Percentiles rank a stretch among this genome's conserved stretches.
These are phyloP conservation scores for Viola odorata DNA, from an alignment of 345 rosid genomes.

Conservation along the genomic window DNA sequence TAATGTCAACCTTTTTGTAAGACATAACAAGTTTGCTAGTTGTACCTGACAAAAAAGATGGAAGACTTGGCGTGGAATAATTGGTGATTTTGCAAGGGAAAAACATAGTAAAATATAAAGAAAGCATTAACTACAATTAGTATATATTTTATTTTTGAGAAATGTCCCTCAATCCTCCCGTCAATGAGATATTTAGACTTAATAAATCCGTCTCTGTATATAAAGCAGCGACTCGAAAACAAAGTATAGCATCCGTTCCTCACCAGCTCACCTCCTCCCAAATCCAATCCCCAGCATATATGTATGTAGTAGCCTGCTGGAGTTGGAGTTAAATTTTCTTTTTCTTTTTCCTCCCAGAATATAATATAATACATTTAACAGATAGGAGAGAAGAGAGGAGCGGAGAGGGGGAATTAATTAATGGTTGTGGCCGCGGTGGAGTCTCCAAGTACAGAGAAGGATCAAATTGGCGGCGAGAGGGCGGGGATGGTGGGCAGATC, in stretches of 20 bases:
- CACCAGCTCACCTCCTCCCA: too few species aligned
- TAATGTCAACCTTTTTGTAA: slow-evolving; percentile 5
- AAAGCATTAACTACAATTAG: not conserved
- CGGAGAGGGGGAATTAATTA: not conserved
- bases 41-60: slow-evolving; percentile 5
- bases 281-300: too few species aligned
- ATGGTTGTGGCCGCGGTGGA: slow-evolving; percentile 15
- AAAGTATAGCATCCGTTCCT: too few species aligned
- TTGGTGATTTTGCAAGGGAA: not conserved
- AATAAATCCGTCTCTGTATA: not conserved
- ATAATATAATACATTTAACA: not conserved
- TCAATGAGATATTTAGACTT: not conserved
- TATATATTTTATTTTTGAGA: too few species aligned
- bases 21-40: slow-evolving; percentile 9
- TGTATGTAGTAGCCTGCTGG: too few species aligned
- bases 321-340: too few species aligned
- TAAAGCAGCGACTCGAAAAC: too few species aligned
- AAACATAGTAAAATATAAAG: not conserved
- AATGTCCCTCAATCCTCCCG: not conserved
- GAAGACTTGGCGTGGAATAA: not conserved
- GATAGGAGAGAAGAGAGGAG: too few species aligned
- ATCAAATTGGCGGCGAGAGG: slow-evolving; percentile 5
- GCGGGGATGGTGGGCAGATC: not conserved
- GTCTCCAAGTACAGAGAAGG: slow-evolving; percentile 6
- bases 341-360: not conserved